Evolutionary conservation across 805 yeast species (phyloP), one percentile per base, ranked within the genome.

Genomic region (Teunomyces funiuensis): DNA sequence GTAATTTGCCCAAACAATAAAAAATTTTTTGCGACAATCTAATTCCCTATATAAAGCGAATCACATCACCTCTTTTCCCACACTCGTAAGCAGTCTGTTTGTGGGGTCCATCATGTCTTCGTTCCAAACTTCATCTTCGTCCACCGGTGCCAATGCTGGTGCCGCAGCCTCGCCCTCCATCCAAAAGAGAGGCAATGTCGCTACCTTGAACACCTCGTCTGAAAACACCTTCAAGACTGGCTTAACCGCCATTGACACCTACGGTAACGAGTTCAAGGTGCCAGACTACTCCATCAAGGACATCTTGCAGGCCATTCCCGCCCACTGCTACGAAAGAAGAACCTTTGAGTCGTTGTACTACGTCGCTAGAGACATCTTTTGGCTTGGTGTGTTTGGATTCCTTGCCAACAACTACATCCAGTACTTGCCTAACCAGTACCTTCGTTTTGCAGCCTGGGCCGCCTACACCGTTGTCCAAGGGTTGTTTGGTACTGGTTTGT

Each of bases 231-330:
- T 20, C 39, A 27, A 26, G 29, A 25, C 29, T 15, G 46, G 46
- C 16, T 40, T 63, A 39, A 53, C 57, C n/a, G 78, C 82, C 26
- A 63, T 70, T 38, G 77, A 77, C 54, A 71, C 81, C 15, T 52
- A 63, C 45, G 85, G 85, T 37, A 67, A 74, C 18, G 74, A 64
- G 17, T 80, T 79, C 58, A 67, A 70, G 39, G 85, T 74, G 4
- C 85, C 85, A n/a, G 82, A 80, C 51, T 80, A 65, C 62, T 63
- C 82, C 45, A 79, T 80, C 55, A 76, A 74, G 58, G 82, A 79
- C 44, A 70, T 80, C 40, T 62, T 80, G 44, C 65, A 69, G 38
- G 80, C 79, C 27, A 79, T 80, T 50, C 85, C 85, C 49, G 71
- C 74, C 46, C 79, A 78, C 47, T 80, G 85, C 52, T 80, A 78